Evolutionary conservation across 495 filamentous ascomycete species (phyloP), one percentile per base, ranked within the genome.

Genomic region (Collariella sp.): DNA sequence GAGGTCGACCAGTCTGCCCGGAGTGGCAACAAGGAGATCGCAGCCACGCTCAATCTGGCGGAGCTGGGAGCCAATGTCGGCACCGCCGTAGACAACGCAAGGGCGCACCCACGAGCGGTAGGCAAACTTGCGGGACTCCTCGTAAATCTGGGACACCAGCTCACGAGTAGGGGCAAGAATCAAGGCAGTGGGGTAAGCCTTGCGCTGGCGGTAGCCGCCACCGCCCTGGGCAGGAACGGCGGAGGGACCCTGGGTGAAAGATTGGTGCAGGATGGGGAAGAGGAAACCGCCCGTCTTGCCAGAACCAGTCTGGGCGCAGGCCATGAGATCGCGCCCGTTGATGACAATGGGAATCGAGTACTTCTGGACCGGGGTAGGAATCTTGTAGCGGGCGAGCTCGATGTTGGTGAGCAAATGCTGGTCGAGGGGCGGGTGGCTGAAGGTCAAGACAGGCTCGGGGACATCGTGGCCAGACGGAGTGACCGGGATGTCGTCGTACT

Each of bases 261-360:
- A 89, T 68, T 97, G 93, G 15, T 93, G 96, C 39, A 98, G 79
- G 60, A 98, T 98, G 39, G 93, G 93, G 79, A 98, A 96, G 34
- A 98, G 75, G 81, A 98, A 98, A 76, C 94, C 93, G 74, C 94
- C 93, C 62, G 93, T 98, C 82, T 98, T 98, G 76, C 93, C 93
- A 61, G 91, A 98, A 69, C 93, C 93, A 60, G 93, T 98, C 75
- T 98, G 93, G 57, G 93, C 93, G 76, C 93, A 97, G 69, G 93
- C 94, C 93, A 98, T 96, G 61, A 98, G 75, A 72, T 98, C 93
- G 71, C 93, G 88, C 52, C 93, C 93, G 61, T 80, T 81, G 86
- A 95, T 95, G 57, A 97, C 91, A 66, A 96, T 95, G 49, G 91
- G 91, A 54, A 97, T 93, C 15, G 91, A 96, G 75, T 96, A 96